Conservation (phyloP, 2,329 filamentous ascomycete species). For the Colletotrichum gloeosporioides region DNA sequence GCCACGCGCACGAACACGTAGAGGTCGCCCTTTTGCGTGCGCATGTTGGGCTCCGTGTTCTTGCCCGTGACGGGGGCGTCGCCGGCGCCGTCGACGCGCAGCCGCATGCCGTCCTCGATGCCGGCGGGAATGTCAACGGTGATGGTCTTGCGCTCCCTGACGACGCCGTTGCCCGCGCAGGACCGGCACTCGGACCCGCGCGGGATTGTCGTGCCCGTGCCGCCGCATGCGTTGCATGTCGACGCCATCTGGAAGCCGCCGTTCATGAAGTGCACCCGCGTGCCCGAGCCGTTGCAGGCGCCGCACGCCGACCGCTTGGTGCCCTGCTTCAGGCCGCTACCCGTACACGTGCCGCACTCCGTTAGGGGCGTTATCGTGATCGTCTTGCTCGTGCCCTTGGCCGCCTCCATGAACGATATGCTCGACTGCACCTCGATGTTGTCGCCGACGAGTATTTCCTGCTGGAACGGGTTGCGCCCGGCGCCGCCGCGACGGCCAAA, state of each 20-base stretch:
- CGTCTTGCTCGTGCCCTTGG: slow-evolving; percentile 88
- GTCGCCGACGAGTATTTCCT: slow-evolving; percentile 88
- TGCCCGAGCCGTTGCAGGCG: slow-evolving; percentile 85
- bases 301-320: slow-evolving; percentile 76
- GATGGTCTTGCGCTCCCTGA: slow-evolving; percentile 82
- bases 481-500: slow-evolving; percentile 58
- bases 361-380: slow-evolving; percentile 84
- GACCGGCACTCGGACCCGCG: slow-evolving; percentile 80
- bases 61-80: slow-evolving; percentile 83
- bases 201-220: slow-evolving; percentile 77
- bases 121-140: slow-evolving; percentile 92
- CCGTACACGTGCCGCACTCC: slow-evolving; percentile 81
- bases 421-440: slow-evolving; percentile 94
- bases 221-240: slow-evolving; percentile 82
- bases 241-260: slow-evolving; percentile 96
- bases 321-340: slow-evolving; percentile 84
- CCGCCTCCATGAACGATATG: slow-evolving; percentile 95
- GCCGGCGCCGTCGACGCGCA: slow-evolving; percentile 84
- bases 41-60: slow-evolving; percentile 64
- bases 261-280: slow-evolving; percentile 85
- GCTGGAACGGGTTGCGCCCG: slow-evolving; percentile 68
- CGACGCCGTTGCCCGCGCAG: slow-evolving; percentile 84
- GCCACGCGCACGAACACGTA: slow-evolving; percentile 90
- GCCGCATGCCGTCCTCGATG: slow-evolving; percentile 94
- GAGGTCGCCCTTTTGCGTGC: slow-evolving; percentile 81